These are phyloP conservation scores for Seminavis robusta DNA, from an alignment of 108 stramenopile genomes.

Conservation along the genomic window DNA sequence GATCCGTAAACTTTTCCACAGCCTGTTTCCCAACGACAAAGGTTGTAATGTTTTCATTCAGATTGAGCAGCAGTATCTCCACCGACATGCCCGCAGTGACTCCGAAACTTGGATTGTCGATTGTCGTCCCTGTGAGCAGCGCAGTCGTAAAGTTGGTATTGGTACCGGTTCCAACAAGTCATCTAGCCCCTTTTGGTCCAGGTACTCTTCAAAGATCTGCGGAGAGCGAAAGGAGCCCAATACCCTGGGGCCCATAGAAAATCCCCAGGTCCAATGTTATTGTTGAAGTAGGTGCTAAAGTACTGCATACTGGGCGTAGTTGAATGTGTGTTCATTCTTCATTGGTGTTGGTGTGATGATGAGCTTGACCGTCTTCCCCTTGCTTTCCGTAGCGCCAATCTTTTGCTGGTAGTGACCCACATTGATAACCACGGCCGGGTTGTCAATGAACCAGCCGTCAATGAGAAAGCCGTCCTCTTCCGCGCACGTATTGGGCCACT, in stretches of 20 bases:
- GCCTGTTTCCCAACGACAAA: conserved; percentile 2
- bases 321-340: conserved; percentile 5
- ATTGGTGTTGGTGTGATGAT: conserved; percentile 30
- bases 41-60: conserved; percentile 25
- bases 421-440: conserved; percentile 26
- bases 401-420: conserved; percentile 18
- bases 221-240: conserved; percentile 12
- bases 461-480: not conserved
- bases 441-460: conserved; percentile 24
- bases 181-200: conserved; percentile 11
- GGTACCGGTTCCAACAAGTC: conserved; percentile 16
- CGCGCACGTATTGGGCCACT: conserved; percentile 15
- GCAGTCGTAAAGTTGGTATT: conserved; percentile 20
- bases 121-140: conserved; percentile 22
- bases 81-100: conserved; percentile 20
- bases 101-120: conserved; percentile 25
- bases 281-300: conserved; percentile 17
- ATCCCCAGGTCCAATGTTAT: conserved; percentile 19
- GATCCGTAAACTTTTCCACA: conserved; percentile 12
- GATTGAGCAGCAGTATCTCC: conserved; percentile 25
- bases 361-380: conserved; percentile 16
- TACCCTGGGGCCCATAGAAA: conserved; percentile 24
- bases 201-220: conserved; percentile 25
- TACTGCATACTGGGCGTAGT: conserved; percentile 23
- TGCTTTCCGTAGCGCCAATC: not conserved